These are phyloP conservation scores for Colletotrichum navitas DNA, from an alignment of 2,329 filamentous ascomycete species.

Conservation along the genomic window DNA sequence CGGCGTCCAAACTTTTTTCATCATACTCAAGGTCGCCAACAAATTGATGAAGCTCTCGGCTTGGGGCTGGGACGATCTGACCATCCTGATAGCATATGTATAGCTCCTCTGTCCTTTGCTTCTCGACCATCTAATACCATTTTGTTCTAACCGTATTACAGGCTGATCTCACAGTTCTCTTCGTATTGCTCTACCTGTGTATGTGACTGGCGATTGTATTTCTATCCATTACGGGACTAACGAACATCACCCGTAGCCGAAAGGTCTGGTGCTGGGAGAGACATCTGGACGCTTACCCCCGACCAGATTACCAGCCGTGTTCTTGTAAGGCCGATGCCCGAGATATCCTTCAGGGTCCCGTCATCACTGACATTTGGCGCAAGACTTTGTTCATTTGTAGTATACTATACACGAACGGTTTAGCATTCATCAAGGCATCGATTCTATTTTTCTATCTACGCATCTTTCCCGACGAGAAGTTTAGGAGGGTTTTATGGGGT, in stretches of 20 bases:
- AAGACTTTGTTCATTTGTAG: slow-evolving; percentile 52
- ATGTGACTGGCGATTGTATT: not conserved
- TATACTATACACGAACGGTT: slow-evolving; percentile 50
- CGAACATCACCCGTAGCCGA: slow-evolving; percentile 2
- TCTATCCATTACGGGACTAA: not conserved
- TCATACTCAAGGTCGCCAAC: slow-evolving; percentile 12
- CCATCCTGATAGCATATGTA: slow-evolving; percentile 35
- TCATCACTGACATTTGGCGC: slow-evolving; percentile 45
- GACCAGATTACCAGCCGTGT: slow-evolving; percentile 43
- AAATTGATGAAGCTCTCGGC: slow-evolving; percentile 36
- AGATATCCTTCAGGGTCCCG: slow-evolving; percentile 23
- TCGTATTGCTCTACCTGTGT: slow-evolving; percentile 22
- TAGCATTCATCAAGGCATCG: slow-evolving; percentile 52
- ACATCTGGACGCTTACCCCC: slow-evolving; percentile 48
- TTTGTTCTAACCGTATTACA: not conserved
- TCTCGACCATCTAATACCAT: not conserved
- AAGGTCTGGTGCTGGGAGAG: slow-evolving; percentile 21
- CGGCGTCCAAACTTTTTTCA: slow-evolving; percentile 21
- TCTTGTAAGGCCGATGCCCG: slow-evolving; percentile 27
- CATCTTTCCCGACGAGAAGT: slow-evolving; percentile 49
- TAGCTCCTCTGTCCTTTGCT: not conserved
- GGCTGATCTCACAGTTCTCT: slow-evolving; percentile 1
- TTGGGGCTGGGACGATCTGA: slow-evolving; percentile 36
- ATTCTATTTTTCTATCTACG: slow-evolving; percentile 54
- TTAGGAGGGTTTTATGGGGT: slow-evolving; percentile 46